phyloP scores from a whole-genome alignment of 2,329 filamentous ascomycete species.

The Escovopsis sp. region DNA sequence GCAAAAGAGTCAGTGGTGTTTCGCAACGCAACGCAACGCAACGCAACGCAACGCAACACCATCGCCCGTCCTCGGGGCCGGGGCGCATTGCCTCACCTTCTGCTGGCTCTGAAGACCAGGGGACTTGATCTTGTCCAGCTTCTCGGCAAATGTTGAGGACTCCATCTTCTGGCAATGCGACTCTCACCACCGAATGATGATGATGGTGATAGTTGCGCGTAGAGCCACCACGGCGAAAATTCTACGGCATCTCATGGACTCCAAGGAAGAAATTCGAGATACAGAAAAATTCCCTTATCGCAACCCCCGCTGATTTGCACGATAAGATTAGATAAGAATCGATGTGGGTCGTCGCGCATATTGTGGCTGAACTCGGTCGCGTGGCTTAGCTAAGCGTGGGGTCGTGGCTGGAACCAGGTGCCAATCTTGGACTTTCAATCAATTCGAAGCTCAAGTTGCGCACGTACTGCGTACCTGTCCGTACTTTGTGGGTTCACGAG shows the following conservation, averaged over 20 bases:
- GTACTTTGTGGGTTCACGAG: not conserved
- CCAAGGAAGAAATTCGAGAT: not conserved
- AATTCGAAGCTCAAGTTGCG: constrained; percentile 10
- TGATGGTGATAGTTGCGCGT: constrained; percentile 1
- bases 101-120: constrained; percentile 93
- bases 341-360: too few relatives aligned
- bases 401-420: not conserved
- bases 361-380: too few relatives aligned
- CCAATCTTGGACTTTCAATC: too few relatives aligned
- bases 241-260: not conserved
- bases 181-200: constrained; percentile 3
- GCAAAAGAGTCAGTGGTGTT: constrained; percentile 6
- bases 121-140: constrained; percentile 92
- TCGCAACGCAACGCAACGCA: not conserved
- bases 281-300: constrained; percentile 8
- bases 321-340: constrained; percentile 1
- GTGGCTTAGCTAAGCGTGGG: too few relatives aligned
- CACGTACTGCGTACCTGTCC: constrained; percentile 3
- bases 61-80: not conserved
- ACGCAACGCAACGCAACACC: too few relatives aligned
- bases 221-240: constrained; percentile 2
- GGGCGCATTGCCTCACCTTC: constrained; percentile 43
- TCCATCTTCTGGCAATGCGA: constrained; percentile 24
- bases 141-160: constrained; percentile 56
- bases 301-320: constrained; percentile 5